These are phyloP conservation scores for Cladosporium velox DNA, from an alignment of 2,329 filamentous ascomycete species.

Conservation along the genomic window DNA sequence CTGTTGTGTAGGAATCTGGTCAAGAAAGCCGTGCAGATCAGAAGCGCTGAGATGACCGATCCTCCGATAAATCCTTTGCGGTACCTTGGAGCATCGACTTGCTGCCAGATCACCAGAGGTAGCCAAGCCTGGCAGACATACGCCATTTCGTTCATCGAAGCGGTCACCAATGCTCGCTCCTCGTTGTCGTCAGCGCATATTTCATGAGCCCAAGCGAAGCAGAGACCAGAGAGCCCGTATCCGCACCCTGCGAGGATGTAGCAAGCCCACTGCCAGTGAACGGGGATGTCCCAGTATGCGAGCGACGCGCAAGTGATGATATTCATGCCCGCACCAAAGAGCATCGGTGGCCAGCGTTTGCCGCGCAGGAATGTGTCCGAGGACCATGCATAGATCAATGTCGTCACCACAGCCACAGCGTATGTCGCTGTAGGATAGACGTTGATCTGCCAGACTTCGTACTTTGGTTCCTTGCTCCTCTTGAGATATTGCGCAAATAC, in stretches of 20 bases:
- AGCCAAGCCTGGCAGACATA: slow-evolving; percentile 71
- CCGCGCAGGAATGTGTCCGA: slow-evolving; percentile 63
- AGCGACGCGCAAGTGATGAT: slow-evolving; percentile 53
- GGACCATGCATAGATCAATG: slow-evolving; percentile 65
- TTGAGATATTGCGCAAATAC: slow-evolving; percentile 55
- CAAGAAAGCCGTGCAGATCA: slow-evolving; percentile 1
- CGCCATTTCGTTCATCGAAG: slow-evolving; percentile 64
- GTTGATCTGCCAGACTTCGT: slow-evolving; percentile 58
- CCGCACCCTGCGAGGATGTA: slow-evolving; percentile 36
- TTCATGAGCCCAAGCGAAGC: slow-evolving; percentile 48
- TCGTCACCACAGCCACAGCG: slow-evolving; percentile 59
- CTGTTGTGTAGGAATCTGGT: background rate
- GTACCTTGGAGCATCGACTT: slow-evolving; percentile 8
- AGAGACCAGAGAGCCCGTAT: slow-evolving; percentile 36
- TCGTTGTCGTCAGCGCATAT: slow-evolving; percentile 61
- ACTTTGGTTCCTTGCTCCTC: slow-evolving; percentile 39
- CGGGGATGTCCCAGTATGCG: slow-evolving; percentile 43
- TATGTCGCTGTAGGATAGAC: slow-evolving; percentile 54
- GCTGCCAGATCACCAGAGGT: slow-evolving; percentile 41
- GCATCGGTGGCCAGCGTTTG: slow-evolving; percentile 53
- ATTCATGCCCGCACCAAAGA: slow-evolving; percentile 55
- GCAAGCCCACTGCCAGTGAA: slow-evolving; percentile 36
- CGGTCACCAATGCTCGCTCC: slow-evolving; percentile 59
- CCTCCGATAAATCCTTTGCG: slow-evolving; percentile 52
- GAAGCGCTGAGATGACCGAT: background rate